Evolutionary conservation across 306 rosid genomes (phyloP), one percentile per base, ranked within the genome.

Genomic region (Cyamopsis tetragonoloba): DNA sequence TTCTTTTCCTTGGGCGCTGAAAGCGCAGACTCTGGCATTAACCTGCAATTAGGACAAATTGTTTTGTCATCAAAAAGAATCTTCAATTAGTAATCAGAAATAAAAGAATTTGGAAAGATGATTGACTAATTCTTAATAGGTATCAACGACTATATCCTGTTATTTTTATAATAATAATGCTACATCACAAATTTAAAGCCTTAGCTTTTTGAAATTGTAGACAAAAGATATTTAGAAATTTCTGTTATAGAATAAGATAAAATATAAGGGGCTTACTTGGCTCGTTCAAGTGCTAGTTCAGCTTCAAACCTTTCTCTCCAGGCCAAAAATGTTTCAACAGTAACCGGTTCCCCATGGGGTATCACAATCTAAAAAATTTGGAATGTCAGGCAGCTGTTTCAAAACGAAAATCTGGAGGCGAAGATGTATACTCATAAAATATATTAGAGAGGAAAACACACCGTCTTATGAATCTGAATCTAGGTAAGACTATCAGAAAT

Each of bases 231-330:
- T 39, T 10, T 37, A 58, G 50, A 73, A 50, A 39, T 39, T 27
- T 12, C 22, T 31, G 38, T 49, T 43, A 43, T 43, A 62, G 8
- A 49, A 42, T 22, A 43, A 65, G 51, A 31, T 49, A 47, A 75
- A 41, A 39, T 62, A 27, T 47, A 55, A 43, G 68, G 42, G 70
- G 75, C 96, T 85, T 88, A 95, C 99, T 95, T 95, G 86, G 99
- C 99, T 84, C 99, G 91, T 72, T 88, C 96, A 42, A 95, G 84
- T 66, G 99, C 99, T 66, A 90, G 81, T 66, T 95, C 99, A 42
- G 97, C 99, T 88, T 95, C 99, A 82, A 86, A 95, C 80, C 91
- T 88, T 59, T 95, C 99, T 79, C 99, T 86, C 99, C 99, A 95
- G 47, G 92, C 91, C 86, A 86, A 70, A 87, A 95, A 95, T 51